Base-by-base conservation (phyloP, 345 rosid genomes). In the Anastatica hierochuntica region DNA sequence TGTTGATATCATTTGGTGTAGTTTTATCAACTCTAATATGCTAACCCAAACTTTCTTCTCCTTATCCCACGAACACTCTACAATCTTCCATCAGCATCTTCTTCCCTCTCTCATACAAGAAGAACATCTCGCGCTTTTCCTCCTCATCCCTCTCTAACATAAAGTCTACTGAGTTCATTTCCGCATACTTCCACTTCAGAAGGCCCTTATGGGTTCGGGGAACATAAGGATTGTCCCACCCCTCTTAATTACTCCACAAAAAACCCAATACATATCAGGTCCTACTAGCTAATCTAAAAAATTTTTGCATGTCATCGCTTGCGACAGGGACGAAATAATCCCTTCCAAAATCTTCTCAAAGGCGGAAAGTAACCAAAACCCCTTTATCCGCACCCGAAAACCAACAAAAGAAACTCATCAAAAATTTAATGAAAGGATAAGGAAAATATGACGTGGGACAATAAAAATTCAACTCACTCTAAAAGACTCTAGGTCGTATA, bases 191-290 rank as follows among this genome's bases (percentile, higher is more conserved):
- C 99, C 99, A 92, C 81, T 92, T 92, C 69, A 92, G 58, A 33
- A 92, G 94, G 40, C 97, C 97, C 74, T 88, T 85, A 59, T 92
- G 94, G 3, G 97, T 83, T 40, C 88, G 82, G n/a, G 99, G 86
- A n/a, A n/a, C n/a, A n/a, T n/a, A n/a, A n/a, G n/a, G n/a, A n/a
- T n/a, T n/a, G n/a, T n/a, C n/a, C n/a, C n/a, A n/a, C n/a, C n/a
- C 97, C 97, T 92, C 62, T 19, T 37, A 5, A 42, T 15, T n/a
- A 10, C 10, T 23, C 47, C n/a, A n/a, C 33, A 29, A 6, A 1
- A 13, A 51, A n/a, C n/a, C n/a, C 33, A 29, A 21, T 15, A 6
- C 12, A 62, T 6, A 53, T 23, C 37, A 49, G 11, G 14, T 60
- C 49, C 30, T 59, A 17, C 30, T 15, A 44, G 17, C 40, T 31